A percentile compares a stretch with the other conserved stretches of the same genome.
These are phyloP conservation scores for Mortierella sp. DNA, from an alignment of 371 early-diverging fungal species.

Conservation along the genomic window DNA sequence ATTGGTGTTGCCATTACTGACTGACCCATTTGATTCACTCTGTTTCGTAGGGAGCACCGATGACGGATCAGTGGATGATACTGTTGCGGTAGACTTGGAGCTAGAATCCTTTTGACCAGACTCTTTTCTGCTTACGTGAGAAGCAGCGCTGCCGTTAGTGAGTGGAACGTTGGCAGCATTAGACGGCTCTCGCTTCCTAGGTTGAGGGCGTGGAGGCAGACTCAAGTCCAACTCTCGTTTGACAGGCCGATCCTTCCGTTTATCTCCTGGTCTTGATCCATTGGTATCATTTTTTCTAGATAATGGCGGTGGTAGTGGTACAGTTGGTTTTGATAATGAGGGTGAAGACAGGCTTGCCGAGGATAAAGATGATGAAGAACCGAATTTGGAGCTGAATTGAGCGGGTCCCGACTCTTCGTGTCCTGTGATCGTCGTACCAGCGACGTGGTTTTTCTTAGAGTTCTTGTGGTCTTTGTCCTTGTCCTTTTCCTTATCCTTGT, in stretches of 20 bases:
- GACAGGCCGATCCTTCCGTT: slow-evolving; percentile 11
- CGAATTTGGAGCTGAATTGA: background rate
- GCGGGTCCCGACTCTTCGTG: slow-evolving; percentile 11
- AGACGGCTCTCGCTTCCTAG: slow-evolving; percentile 12
- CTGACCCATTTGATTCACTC: background rate
- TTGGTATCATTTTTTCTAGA: slow-evolving; percentile 5
- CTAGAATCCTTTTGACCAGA: background rate
- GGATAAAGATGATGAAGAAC: background rate
- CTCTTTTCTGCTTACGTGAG: slow-evolving; percentile 17
- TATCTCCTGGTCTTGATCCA: slow-evolving; percentile 1
- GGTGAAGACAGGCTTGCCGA: background rate
- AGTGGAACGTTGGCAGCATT: background rate
- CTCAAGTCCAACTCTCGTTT: slow-evolving; percentile 20
- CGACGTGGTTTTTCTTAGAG: slow-evolving; percentile 10
- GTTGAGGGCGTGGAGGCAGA: slow-evolving; percentile 28
- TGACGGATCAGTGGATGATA: background rate
- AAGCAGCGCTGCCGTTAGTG: background rate
- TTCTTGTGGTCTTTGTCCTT: slow-evolving; percentile 26
- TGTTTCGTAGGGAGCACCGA: background rate
- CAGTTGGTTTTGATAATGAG: slow-evolving; percentile 18
- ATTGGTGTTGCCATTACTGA: too few species aligned
- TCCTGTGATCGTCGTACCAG: slow-evolving; percentile 7
- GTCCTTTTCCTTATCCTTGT: slow-evolving; percentile 27
- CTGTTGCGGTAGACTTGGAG: background rate
- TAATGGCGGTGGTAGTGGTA: slow-evolving; percentile 3